Conservation (phyloP, 306 rosid genomes). For the Styphnolobium japonicum region DNA sequence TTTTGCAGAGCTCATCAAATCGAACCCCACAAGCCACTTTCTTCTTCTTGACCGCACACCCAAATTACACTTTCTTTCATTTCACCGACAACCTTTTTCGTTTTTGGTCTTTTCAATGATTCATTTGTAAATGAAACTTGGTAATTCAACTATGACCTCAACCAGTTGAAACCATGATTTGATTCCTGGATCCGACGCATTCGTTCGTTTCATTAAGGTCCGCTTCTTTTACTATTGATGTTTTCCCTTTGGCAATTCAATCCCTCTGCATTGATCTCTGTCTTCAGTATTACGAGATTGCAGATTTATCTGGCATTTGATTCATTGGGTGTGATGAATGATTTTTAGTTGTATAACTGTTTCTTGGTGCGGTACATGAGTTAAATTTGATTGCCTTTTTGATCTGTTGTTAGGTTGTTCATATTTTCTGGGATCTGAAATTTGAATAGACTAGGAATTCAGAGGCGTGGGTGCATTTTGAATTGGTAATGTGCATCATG, state of each 20-base stretch:
- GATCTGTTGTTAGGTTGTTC: background rate
- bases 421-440: slow-evolving; percentile 27
- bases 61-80: background rate
- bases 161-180: slow-evolving; percentile 35
- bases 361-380: background rate
- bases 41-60: background rate
- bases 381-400: background rate
- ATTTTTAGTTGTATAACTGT: background rate
- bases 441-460: slow-evolving; percentile 6
- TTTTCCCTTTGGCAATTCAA: background rate
- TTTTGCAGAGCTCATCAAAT: slow-evolving; percentile 37
- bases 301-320: slow-evolving; percentile 15
- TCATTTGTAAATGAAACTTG: slow-evolving; percentile 1
- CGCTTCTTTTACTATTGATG: slow-evolving; percentile 10
- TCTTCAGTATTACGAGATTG: background rate
- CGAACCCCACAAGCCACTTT: background rate
- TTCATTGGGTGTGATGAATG: background rate
- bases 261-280: slow-evolving; percentile 33
- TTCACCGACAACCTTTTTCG: background rate
- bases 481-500: slow-evolving; percentile 23
- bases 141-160: slow-evolving; percentile 22
- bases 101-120: background rate
- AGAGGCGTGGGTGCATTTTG: slow-evolving; percentile 24
- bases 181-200: slow-evolving; percentile 39
- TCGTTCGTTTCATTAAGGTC: slow-evolving; percentile 22